phyloP scores from a whole-genome alignment of 805 yeast species.

The Kodamaea fukazawae region DNA sequence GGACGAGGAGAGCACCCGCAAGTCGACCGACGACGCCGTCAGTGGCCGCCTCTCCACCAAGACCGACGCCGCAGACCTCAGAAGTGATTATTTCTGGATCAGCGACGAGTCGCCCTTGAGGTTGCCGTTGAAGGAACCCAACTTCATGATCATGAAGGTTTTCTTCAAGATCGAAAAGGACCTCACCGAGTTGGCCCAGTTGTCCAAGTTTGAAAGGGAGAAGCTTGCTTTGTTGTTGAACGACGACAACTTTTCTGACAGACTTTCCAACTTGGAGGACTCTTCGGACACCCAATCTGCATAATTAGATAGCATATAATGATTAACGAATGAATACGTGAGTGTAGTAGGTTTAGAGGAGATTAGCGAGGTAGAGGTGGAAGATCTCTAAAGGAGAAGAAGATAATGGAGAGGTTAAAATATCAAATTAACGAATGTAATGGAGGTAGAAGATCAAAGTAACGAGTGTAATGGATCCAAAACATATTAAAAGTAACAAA shows the following conservation, averaged over 20 bases:
- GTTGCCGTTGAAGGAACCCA: slow-evolving; percentile 67
- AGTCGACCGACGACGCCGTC: neutral
- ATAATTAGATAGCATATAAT: neutral
- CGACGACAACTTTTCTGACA: neutral
- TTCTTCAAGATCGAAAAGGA: slow-evolving; percentile 17
- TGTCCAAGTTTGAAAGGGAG: slow-evolving; percentile 3
- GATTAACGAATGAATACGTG: neutral
- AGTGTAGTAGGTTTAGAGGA: too few species aligned
- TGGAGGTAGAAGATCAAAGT: too few species aligned
- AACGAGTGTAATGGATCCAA: too few species aligned
- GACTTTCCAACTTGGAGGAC: neutral
- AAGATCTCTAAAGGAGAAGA: too few species aligned
- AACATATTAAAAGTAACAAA: too few species aligned
- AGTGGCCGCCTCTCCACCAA: neutral
- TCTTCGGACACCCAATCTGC: neutral
- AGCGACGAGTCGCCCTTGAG: slow-evolving; percentile 65
- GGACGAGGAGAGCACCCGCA: slow-evolving; percentile 1
- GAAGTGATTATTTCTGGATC: slow-evolving; percentile 52
- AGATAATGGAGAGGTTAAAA: too few species aligned
- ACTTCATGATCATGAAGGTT: slow-evolving; percentile 48
- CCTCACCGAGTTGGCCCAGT: slow-evolving; percentile 7
- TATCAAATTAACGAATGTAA: too few species aligned
- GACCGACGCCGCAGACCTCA: slow-evolving; percentile 9
- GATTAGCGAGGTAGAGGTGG: too few species aligned
- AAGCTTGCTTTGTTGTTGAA: slow-evolving; percentile 4